Evolutionary conservation across 2,329 filamentous ascomycete genomes (phyloP).

Genomic region (Phialocephala subalpina): DNA sequence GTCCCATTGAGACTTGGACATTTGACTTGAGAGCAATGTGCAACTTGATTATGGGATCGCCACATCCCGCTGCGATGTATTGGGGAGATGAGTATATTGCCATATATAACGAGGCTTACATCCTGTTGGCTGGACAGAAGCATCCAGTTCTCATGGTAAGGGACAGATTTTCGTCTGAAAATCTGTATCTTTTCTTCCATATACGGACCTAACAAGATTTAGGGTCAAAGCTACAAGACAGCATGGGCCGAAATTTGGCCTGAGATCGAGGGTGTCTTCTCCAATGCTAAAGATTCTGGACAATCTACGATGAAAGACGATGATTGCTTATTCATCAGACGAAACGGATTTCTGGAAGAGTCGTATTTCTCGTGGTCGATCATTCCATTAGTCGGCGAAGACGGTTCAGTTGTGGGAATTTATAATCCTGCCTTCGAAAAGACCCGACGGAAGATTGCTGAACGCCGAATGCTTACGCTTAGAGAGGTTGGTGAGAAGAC

Average conservation of each 20-base stretch:
- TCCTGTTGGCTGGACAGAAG: slow-evolving; percentile 76
- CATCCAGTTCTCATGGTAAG: slow-evolving; percentile 74
- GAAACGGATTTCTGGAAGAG: slow-evolving; percentile 77
- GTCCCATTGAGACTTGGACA: slow-evolving; percentile 78
- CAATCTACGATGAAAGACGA: slow-evolving; percentile 88
- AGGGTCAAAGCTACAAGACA: slow-evolving; percentile 68
- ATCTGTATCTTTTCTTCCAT: not conserved
- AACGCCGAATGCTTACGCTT: slow-evolving; percentile 80
- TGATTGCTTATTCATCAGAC: slow-evolving; percentile 75
- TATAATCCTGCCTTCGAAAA: slow-evolving; percentile 87
- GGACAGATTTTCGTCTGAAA: not conserved
- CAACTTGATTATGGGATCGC: slow-evolving; percentile 82
- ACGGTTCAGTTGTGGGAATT: slow-evolving; percentile 77
- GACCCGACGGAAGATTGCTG: slow-evolving; percentile 78
- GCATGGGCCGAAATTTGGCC: slow-evolving; percentile 81
- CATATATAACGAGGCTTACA: slow-evolving; percentile 78
- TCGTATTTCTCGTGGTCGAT: slow-evolving; percentile 84
- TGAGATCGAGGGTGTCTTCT: slow-evolving; percentile 72
- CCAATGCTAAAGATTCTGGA: slow-evolving; percentile 71
- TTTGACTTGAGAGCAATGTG: slow-evolving; percentile 79
- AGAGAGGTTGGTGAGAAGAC: slow-evolving; percentile 81
- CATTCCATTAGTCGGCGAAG: slow-evolving; percentile 77
- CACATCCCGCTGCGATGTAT: slow-evolving; percentile 79
- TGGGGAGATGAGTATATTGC: slow-evolving; percentile 76
- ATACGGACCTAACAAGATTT: slow-evolving; percentile 20